Evolutionary conservation across 371 early-diverging fungal genomes (phyloP).

Genomic region (Mucor velutinosus): DNA sequence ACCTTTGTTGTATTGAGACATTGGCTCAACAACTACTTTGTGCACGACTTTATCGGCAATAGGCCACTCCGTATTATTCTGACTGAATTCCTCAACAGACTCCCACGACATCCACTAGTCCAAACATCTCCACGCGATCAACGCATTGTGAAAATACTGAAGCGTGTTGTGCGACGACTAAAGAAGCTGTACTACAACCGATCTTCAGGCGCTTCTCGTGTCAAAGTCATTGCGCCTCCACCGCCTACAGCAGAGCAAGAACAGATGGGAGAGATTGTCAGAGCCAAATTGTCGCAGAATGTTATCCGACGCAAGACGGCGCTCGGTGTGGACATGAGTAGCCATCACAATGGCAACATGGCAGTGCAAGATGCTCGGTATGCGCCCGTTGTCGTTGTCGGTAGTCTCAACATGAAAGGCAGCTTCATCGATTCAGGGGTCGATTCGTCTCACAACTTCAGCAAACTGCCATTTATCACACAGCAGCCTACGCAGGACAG

Average conservation of each 20-base stretch:
- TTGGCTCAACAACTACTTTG: conserved; percentile 71
- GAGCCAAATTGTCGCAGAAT: conserved; percentile 33
- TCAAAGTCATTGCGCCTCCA: conserved; percentile 37
- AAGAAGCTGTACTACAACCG: conserved; percentile 44
- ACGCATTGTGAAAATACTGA: conserved; percentile 59
- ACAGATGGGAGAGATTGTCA: conserved; percentile 32
- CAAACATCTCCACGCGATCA: conserved; percentile 54
- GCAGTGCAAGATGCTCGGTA: conserved; percentile 38
- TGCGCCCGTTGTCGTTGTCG: conserved; percentile 39
- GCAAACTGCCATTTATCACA: conserved; percentile 1
- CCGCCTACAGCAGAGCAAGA: conserved; percentile 36
- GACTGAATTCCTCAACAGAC: conserved; percentile 45
- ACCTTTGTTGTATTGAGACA: conserved; percentile 69
- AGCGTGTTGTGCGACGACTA: conserved; percentile 50
- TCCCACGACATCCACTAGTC: conserved; percentile 50
- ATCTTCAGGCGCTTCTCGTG: conserved; percentile 25
- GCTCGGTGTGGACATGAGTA: conserved; percentile 26
- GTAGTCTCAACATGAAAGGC: conserved; percentile 25
- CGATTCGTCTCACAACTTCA: neutral
- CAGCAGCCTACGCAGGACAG: neutral
- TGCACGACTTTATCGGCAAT: conserved; percentile 61
- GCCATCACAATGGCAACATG: conserved; percentile 37
- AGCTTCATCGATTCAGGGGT: conserved; percentile 20
- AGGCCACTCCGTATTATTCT: conserved; percentile 46
- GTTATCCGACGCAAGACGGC: conserved; percentile 28